phyloP scores from a whole-genome alignment of 83 land plant genomes.

The Thuja plicata region DNA sequence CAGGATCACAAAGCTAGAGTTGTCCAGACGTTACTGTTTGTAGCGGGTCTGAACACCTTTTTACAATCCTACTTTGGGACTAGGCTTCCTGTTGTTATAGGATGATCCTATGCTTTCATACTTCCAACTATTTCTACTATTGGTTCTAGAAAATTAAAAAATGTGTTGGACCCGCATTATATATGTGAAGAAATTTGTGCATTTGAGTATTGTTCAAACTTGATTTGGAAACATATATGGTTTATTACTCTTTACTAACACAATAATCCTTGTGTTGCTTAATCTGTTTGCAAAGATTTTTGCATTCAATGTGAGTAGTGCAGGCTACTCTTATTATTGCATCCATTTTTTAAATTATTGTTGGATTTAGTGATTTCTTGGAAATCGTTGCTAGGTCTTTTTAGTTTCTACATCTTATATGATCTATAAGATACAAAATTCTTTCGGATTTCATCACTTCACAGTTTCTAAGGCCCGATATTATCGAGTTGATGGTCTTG shows the following conservation, averaged over 20 bases:
- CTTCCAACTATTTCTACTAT: conserved; percentile 65
- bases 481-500: no score
- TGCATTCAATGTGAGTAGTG: conserved; percentile 59
- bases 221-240: neutral
- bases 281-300: conserved; percentile 53
- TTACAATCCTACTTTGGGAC: conserved; percentile 67
- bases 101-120: conserved; percentile 66
- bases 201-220: no score
- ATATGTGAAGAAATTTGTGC: no score
- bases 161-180: conserved; percentile 39
- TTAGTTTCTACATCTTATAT: neutral
- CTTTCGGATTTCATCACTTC: no score
- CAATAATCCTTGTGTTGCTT: neutral
- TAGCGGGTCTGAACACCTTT: conserved; percentile 73
- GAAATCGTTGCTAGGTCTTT: conserved; percentile 67
- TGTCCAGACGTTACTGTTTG: no score
- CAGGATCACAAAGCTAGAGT: no score
- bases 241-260: neutral
- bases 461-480: no score
- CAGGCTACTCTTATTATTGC: conserved; percentile 84
- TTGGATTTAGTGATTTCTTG: conserved; percentile 86
- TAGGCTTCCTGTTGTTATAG: conserved; percentile 73
- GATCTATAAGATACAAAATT: neutral
- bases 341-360: conserved; percentile 66
- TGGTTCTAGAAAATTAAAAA: conserved; percentile 41